Conservation (phyloP, 2,329 filamentous ascomycete genomes). For the Leptosphaerulina australis region DNA sequence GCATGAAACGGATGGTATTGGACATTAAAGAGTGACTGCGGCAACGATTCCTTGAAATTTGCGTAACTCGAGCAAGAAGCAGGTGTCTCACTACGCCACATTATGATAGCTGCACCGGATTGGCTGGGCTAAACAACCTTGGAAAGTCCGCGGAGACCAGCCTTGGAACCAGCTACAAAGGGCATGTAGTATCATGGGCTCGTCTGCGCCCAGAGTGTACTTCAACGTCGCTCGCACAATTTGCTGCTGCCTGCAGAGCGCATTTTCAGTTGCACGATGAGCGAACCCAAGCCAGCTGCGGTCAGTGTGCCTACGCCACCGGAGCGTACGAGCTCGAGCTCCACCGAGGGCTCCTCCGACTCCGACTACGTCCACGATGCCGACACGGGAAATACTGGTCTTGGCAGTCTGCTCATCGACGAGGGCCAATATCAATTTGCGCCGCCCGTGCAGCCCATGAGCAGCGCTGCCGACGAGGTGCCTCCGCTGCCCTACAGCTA, state of each 20-base stretch:
- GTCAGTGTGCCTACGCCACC: conserved; percentile 37
- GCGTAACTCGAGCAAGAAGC: background rate
- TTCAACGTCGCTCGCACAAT: conserved; percentile 32
- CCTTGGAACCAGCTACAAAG: background rate
- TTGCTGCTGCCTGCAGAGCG: conserved; percentile 18
- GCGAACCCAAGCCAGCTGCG: conserved; percentile 40
- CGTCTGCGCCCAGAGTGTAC: conserved; percentile 36
- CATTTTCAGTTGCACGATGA: no score
- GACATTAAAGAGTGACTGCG: no score
- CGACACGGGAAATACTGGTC: conserved; percentile 46
- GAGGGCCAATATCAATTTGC: conserved; percentile 49
- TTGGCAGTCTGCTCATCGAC: conserved; percentile 51
- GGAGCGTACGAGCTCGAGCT: conserved; percentile 18
- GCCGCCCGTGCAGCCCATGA: conserved; percentile 45
- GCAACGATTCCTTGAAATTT: no score
- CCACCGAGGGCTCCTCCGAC: conserved; percentile 35
- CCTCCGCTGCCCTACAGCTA: conserved; percentile 22
- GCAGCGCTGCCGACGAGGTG: conserved; percentile 18
- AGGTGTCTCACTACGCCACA: conserved; percentile 10
- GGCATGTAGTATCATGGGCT: conserved; percentile 27
- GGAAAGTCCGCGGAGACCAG: background rate
- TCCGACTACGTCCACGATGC: conserved; percentile 49
- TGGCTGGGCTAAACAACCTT: conserved; percentile 3
- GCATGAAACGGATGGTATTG: no score
- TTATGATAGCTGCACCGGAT: background rate